phyloP scores from a whole-genome alignment of 768 basidiomycete species.

The Tulasnella sp. region DNA sequence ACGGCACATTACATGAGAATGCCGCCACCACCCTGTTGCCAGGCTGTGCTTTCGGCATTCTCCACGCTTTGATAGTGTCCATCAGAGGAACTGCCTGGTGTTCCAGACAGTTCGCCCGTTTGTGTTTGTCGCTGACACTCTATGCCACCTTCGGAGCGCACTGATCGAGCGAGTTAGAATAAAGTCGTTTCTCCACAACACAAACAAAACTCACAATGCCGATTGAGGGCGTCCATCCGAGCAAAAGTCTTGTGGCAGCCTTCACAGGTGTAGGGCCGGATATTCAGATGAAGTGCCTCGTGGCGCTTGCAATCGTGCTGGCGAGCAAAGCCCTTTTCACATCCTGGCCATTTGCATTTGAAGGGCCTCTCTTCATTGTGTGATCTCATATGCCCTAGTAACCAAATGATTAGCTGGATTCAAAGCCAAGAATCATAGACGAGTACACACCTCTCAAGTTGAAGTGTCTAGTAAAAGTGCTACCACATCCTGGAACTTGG shows the following conservation, averaged over 20 bases:
- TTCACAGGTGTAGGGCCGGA: constrained; percentile 83
- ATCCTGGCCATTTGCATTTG: constrained; percentile 89
- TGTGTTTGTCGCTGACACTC: constrained; percentile 37
- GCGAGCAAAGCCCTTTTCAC: constrained; percentile 83
- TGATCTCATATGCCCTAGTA: constrained; percentile 75
- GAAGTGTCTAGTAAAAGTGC: constrained; percentile 85
- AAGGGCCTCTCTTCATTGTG: constrained; percentile 94
- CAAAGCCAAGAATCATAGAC: constrained; percentile 19
- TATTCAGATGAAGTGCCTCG: constrained; percentile 86
- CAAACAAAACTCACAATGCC: constrained; percentile 57
- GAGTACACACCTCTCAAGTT: constrained; percentile 62
- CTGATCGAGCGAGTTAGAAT: neutral
- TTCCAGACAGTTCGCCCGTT: too few relatives aligned
- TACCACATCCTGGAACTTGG: constrained; percentile 70
- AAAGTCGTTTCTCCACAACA: neutral
- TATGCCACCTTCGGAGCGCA: constrained; percentile 69
- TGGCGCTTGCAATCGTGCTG: constrained; percentile 97
- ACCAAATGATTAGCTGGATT: constrained; percentile 1
- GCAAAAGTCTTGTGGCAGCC: constrained; percentile 91
- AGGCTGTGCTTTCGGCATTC: too few relatives aligned
- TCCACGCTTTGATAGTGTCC: too few relatives aligned
- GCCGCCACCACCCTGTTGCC: too few relatives aligned
- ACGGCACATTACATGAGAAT: too few relatives aligned
- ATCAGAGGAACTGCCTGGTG: too few relatives aligned
- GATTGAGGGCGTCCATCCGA: constrained; percentile 84